phyloP scores from a whole-genome alignment of 768 basidiomycete genomes.

The Leccinum arenicola region DNA sequence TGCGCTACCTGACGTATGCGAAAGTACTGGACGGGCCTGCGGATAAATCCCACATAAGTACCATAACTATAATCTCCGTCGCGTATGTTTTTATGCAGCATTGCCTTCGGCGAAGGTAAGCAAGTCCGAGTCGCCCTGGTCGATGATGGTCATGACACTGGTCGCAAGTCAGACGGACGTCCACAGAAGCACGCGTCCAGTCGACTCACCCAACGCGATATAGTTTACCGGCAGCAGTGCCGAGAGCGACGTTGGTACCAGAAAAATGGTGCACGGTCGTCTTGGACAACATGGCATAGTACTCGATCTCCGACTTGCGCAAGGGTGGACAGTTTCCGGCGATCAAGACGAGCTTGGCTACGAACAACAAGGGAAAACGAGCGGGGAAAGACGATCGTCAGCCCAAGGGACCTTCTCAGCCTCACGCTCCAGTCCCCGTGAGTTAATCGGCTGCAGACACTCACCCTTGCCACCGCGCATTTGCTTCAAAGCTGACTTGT shows the following conservation, averaged over 20 bases:
- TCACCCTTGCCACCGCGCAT: constrained; percentile 98
- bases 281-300: constrained; percentile 99
- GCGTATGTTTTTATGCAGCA: constrained; percentile 45
- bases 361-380: constrained; percentile 13
- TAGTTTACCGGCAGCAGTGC: constrained; percentile 97
- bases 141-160: constrained; percentile 96
- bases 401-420: constrained; percentile 99
- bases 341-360: constrained; percentile 98
- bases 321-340: constrained; percentile 99
- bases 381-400: constrained; percentile 42
- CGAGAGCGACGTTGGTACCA: constrained; percentile 96
- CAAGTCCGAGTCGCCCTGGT: constrained; percentile 96
- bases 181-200: neutral
- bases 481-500: constrained; percentile 98
- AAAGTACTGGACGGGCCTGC: neutral
- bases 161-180: constrained; percentile 7
- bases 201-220: constrained; percentile 92
- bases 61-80: neutral
- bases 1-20: neutral
- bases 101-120: constrained; percentile 80
- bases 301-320: constrained; percentile 99
- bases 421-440: constrained; percentile 94
- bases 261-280: constrained; percentile 97
- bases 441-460: constrained; percentile 44
- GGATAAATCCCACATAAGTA: constrained; percentile 2